Evolutionary conservation across 1,284 basidiomycete species (phyloP).

Genomic region (Rhodofomes roseus): DNA sequence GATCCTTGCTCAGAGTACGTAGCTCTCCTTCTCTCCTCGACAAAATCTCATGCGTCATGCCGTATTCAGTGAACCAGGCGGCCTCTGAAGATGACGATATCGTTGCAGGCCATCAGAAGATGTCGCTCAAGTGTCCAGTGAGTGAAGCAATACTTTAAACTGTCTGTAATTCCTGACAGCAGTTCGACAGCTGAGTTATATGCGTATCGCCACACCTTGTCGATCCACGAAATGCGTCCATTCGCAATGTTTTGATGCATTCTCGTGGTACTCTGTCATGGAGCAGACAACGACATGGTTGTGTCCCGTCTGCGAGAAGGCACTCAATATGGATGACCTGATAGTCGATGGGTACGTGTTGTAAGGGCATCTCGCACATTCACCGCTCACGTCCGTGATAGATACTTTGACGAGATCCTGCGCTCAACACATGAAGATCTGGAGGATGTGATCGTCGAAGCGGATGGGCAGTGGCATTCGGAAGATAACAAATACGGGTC

Average conservation of each 20-base stretch:
- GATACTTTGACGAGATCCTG: constrained; percentile 84
- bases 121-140: constrained; percentile 92
- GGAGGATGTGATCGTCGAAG: constrained; percentile 92
- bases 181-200: constrained; percentile 72
- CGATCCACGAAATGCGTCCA: constrained; percentile 87
- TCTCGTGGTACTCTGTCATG: constrained; percentile 93
- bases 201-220: constrained; percentile 82
- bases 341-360: constrained; percentile 83
- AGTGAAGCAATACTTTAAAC: constrained; percentile 27
- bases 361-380: background rate
- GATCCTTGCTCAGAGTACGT: constrained; percentile 63
- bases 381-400: constrained; percentile 25
- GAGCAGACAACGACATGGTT: constrained; percentile 95
- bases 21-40: background rate
- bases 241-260: constrained; percentile 94
- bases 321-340: constrained; percentile 76
- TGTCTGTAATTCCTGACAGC: background rate
- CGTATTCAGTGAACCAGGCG: constrained; percentile 51
- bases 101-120: constrained; percentile 78
- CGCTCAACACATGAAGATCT: constrained; percentile 72
- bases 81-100: constrained; percentile 83
- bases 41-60: background rate
- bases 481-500: constrained; percentile 83
- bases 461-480: constrained; percentile 95
- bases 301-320: constrained; percentile 92